phyloP scores from a whole-genome alignment of 441 rosid genomes.

The Populus tomentosa region DNA sequence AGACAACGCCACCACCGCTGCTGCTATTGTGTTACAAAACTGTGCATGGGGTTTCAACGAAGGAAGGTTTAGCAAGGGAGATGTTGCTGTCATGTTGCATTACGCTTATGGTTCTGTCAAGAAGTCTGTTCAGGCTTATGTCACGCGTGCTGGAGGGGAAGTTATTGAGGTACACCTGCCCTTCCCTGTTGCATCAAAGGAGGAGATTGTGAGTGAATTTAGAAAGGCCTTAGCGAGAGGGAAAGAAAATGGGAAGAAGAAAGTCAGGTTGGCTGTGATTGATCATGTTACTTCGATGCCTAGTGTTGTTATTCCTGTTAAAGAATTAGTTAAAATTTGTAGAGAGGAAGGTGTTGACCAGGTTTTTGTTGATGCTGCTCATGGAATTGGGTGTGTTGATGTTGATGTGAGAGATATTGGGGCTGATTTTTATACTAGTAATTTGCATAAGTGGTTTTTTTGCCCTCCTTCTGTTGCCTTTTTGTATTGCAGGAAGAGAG shows the following conservation, averaged over 20 bases:
- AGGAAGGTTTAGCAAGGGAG: conserved; percentile 56
- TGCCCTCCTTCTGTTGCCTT: too few species aligned
- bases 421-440: too few species aligned
- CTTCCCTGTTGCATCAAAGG: conserved; percentile 61
- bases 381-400: conserved; percentile 85
- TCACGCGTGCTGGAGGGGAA: conserved; percentile 74
- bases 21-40: conserved; percentile 69
- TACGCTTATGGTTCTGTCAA: conserved; percentile 85
- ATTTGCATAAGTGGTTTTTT: too few species aligned
- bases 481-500: too few species aligned
- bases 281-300: conserved; percentile 98
- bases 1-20: conserved; percentile 94
- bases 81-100: conserved; percentile 81
- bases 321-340: conserved; percentile 68
- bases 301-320: conserved; percentile 70
- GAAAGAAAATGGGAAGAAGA: conserved; percentile 49
- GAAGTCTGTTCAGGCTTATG: conserved; percentile 81
- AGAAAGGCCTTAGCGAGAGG: conserved; percentile 54
- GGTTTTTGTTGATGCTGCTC: conserved; percentile 86
- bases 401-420: conserved; percentile 43
- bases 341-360: conserved; percentile 80
- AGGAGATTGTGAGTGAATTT: conserved; percentile 60
- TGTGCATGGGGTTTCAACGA: conserved; percentile 68
- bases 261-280: conserved; percentile 76
- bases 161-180: conserved; percentile 79